These are phyloP conservation scores for Nemania diffusa DNA, from an alignment of 2,329 filamentous ascomycete species.

Conservation along the genomic window DNA sequence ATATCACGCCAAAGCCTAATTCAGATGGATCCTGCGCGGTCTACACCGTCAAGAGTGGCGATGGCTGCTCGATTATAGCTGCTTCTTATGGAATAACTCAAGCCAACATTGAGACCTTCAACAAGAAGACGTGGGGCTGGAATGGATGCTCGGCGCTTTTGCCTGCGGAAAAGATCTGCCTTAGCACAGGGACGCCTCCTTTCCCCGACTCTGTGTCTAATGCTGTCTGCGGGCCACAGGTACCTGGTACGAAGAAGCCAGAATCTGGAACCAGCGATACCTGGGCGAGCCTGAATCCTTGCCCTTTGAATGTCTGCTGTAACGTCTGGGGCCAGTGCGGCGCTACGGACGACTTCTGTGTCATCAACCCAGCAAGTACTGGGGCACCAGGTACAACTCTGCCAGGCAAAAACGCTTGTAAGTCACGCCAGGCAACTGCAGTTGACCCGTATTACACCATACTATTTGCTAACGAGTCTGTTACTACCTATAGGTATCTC, in stretches of 20 bases:
- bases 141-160: constrained; percentile 32
- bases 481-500: not conserved
- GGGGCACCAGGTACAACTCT: constrained; percentile 17
- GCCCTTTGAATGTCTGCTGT: constrained; percentile 27
- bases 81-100: constrained; percentile 33
- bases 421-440: not conserved
- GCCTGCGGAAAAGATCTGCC: constrained; percentile 38
- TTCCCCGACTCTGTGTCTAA: constrained; percentile 36
- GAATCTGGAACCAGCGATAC: not conserved
- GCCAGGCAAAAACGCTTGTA: not conserved
- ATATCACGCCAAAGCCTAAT: constrained; percentile 49
- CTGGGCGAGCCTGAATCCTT: constrained; percentile 25
- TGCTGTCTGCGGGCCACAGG: constrained; percentile 38
- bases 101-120: constrained; percentile 34
- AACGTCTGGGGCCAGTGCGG: constrained; percentile 42
- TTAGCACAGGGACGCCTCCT: constrained; percentile 38
- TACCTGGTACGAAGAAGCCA: constrained; percentile 21
- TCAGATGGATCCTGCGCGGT: constrained; percentile 51
- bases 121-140: constrained; percentile 31
- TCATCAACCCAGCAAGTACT: not conserved
- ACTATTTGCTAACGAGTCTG: not conserved
- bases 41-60: constrained; percentile 48
- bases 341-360: constrained; percentile 5
- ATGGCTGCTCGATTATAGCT: constrained; percentile 50
- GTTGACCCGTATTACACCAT: no score